These are phyloP conservation scores for Vicia sativa DNA, from an alignment of 306 rosid species.

Conservation along the genomic window DNA sequence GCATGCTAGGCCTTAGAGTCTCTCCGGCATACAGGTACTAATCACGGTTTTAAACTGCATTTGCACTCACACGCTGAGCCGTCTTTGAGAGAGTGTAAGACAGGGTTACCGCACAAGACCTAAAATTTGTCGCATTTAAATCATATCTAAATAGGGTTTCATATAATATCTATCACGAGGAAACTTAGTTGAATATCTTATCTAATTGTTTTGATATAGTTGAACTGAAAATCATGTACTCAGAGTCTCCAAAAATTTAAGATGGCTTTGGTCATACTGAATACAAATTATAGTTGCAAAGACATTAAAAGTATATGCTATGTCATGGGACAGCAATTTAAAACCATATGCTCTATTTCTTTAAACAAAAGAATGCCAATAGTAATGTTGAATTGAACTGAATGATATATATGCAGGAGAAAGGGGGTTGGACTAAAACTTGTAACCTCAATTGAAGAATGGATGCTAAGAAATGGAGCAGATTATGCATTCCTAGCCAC, in stretches of 20 bases:
- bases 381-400: not conserved
- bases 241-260: too few species aligned
- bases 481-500: conserved; percentile 64
- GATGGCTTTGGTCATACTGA: too few species aligned
- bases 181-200: too few species aligned
- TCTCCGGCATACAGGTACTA: conserved; percentile 65
- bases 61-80: not conserved
- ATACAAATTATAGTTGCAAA: too few species aligned
- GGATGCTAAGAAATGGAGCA: conserved; percentile 74
- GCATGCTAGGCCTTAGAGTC: conserved; percentile 74
- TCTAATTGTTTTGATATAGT: too few species aligned
- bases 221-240: too few species aligned
- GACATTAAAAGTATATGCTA: too few species aligned
- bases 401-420: conserved; percentile 36
- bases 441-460: conserved; percentile 67
- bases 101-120: too few species aligned
- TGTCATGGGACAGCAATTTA: not conserved
- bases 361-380: not conserved
- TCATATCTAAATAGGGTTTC: too few species aligned
- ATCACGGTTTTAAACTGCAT: not conserved
- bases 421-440: conserved; percentile 68
- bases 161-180: too few species aligned
- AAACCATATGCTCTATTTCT: not conserved
- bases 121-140: too few species aligned
- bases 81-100: too few species aligned